These are phyloP conservation scores for Apiospora phragmitis DNA, from an alignment of 2,329 filamentous ascomycete species.

Conservation along the genomic window DNA sequence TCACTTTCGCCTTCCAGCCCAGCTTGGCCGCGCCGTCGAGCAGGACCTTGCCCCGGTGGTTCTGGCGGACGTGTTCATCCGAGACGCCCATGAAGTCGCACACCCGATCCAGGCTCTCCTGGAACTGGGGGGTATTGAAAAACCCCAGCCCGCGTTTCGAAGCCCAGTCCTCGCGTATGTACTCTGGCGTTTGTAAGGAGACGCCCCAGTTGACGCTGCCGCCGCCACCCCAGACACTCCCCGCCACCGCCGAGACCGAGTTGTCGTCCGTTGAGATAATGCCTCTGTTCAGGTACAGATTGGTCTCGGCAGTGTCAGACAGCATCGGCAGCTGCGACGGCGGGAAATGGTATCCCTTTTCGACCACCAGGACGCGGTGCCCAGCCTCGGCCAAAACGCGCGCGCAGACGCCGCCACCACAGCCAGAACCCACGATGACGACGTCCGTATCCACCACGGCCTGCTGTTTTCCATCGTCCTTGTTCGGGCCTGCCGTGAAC, in stretches of 20 bases:
- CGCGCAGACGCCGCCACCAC: constrained; percentile 68
- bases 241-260: constrained; percentile 56
- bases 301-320: constrained; percentile 48
- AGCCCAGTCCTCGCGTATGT: constrained; percentile 69
- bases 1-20: constrained; percentile 61
- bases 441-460: constrained; percentile 64
- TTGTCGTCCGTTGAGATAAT: constrained; percentile 47
- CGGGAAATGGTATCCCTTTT: constrained; percentile 68
- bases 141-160: constrained; percentile 55
- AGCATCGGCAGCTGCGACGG: constrained; percentile 66
- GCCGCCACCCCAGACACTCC: constrained; percentile 69
- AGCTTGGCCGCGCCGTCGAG: constrained; percentile 66
- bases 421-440: constrained; percentile 71
- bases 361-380: constrained; percentile 63
- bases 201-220: constrained; percentile 70
- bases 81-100: constrained; percentile 27
- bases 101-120: constrained; percentile 57
- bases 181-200: constrained; percentile 54
- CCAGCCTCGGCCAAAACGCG: constrained; percentile 61
- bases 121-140: constrained; percentile 64
- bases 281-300: constrained; percentile 62
- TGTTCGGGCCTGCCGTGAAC: constrained; percentile 28
- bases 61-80: constrained; percentile 54
- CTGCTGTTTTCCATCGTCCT: constrained; percentile 13
- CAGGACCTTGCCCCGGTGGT: constrained; percentile 60